phyloP scores from a whole-genome alignment of 768 basidiomycete genomes.

The Holtermanniella nyarrowii region DNA sequence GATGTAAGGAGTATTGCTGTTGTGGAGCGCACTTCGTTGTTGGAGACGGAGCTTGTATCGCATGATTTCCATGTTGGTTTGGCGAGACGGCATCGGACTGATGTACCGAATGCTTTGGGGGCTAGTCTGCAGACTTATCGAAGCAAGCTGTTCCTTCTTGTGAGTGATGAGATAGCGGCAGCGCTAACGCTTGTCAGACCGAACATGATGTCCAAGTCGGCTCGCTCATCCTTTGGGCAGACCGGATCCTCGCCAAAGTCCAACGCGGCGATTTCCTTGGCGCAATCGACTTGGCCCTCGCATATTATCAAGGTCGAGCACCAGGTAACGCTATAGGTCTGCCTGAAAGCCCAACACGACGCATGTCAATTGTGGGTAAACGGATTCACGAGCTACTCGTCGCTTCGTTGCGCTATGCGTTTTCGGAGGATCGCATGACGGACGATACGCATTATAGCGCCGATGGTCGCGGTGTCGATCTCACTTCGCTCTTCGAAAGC shows the following conservation, averaged over 20 bases:
- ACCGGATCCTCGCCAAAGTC: constrained; percentile 73
- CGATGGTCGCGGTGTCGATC: constrained; percentile 83
- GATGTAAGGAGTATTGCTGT: constrained; percentile 53
- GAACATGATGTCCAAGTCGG: constrained; percentile 56
- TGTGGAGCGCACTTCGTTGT: constrained; percentile 23
- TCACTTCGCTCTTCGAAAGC: constrained; percentile 78
- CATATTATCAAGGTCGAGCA: constrained; percentile 64
- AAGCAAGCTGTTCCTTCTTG: constrained; percentile 81
- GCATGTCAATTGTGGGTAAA: constrained; percentile 57
- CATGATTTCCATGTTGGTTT: constrained; percentile 8
- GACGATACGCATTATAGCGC: constrained; percentile 73
- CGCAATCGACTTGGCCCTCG: constrained; percentile 74
- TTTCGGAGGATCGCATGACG: constrained; percentile 88
- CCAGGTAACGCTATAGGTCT: constrained; percentile 80
- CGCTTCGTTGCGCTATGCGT: constrained; percentile 78
- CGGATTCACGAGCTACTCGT: constrained; percentile 73
- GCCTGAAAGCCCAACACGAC: constrained; percentile 54
- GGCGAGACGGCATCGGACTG: not conserved
- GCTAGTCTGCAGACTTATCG: constrained; percentile 74
- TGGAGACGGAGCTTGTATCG: constrained; percentile 15
- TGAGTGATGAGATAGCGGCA: constrained; percentile 39
- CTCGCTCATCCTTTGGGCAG: constrained; percentile 87
- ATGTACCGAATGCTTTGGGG: constrained; percentile 16
- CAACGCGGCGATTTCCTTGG: constrained; percentile 76
- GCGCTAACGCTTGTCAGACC: constrained; percentile 10